Conservation (phyloP, 345 rosid genomes). For the Eutrema japonicum region DNA sequence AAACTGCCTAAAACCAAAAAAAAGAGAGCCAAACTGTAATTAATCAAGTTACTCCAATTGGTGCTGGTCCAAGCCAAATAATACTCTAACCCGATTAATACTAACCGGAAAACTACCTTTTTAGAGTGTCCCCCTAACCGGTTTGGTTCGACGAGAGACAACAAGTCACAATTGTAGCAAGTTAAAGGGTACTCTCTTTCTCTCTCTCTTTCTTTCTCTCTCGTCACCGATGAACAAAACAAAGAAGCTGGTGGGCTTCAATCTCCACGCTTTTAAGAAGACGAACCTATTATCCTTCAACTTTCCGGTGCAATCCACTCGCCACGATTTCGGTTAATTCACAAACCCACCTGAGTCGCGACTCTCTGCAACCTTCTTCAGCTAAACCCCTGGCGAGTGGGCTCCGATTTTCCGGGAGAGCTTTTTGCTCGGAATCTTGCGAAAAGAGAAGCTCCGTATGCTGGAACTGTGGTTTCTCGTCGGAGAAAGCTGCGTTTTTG, state of each 20-base stretch:
- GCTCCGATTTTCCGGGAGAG: constrained; percentile 40
- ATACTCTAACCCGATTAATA: not conserved
- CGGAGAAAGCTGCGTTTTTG: constrained; percentile 57
- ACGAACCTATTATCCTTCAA: constrained; percentile 29
- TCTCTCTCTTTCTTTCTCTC: not conserved
- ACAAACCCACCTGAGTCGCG: constrained; percentile 25
- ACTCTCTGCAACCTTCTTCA: constrained; percentile 32
- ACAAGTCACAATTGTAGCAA: not conserved
- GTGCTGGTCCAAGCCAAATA: not conserved
- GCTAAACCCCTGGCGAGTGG: not conserved
- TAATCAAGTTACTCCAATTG: too few relatives aligned
- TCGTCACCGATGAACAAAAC: constrained; percentile 47
- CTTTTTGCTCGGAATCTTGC: constrained; percentile 47
- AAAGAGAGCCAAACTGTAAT: too few relatives aligned
- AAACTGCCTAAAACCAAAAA: too few relatives aligned
- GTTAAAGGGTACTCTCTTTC: not conserved
- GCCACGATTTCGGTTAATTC: constrained; percentile 21
- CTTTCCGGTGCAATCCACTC: constrained; percentile 24
- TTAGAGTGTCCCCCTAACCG: not conserved
- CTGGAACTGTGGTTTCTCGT: constrained; percentile 69
- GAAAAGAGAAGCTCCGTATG: constrained; percentile 45
- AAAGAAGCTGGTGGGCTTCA: constrained; percentile 50
- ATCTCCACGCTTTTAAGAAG: constrained; percentile 41
- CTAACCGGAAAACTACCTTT: not conserved
- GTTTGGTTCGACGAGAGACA: not conserved